Percentiles rank a stretch among this genome's conserved stretches.
Conservation (phyloP, 441 rosid genomes). For the Lagerstroemia fauriei region DNA sequence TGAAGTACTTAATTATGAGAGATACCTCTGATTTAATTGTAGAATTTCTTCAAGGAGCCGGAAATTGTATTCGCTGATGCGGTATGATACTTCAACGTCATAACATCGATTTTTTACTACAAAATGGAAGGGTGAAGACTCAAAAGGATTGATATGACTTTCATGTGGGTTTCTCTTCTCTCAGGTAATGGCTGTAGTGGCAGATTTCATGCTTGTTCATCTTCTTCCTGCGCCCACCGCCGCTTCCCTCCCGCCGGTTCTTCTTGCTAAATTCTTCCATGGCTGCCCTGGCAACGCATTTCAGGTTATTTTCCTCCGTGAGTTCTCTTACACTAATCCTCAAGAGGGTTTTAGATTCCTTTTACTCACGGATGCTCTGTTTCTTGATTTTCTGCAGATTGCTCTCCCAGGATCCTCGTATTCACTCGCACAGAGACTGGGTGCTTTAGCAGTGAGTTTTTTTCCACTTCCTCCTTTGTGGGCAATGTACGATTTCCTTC, state of each 20-base stretch:
- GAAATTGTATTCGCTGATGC: constrained; percentile 55
- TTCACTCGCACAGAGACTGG: constrained; percentile 75
- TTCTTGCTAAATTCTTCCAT: constrained; percentile 73
- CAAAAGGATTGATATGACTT: no score
- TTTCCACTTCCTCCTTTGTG: background rate
- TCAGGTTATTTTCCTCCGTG: constrained; percentile 18
- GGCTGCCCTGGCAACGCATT: constrained; percentile 65
- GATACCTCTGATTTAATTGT: constrained; percentile 23
- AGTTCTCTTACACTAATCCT: background rate
- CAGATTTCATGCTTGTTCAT: constrained; percentile 93
- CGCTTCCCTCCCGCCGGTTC: constrained; percentile 72
- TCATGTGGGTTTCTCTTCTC: constrained; percentile 1
- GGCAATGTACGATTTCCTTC: background rate
- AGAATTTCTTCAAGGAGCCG: constrained; percentile 45
- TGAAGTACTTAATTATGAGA: background rate
- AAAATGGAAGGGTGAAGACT: no score
- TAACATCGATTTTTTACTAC: no score
- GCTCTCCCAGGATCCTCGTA: constrained; percentile 91
- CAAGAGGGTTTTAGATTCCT: background rate
- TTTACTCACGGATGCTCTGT: no score
- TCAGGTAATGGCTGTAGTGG: constrained; percentile 91
- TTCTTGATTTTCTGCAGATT: constrained; percentile 44
- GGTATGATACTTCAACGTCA: constrained; percentile 45
- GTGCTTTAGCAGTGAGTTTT: constrained; percentile 70
- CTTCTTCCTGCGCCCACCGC: constrained; percentile 76